Conservation (phyloP, 2,329 filamentous ascomycete species). For the Colletotrichum cereale region DNA sequence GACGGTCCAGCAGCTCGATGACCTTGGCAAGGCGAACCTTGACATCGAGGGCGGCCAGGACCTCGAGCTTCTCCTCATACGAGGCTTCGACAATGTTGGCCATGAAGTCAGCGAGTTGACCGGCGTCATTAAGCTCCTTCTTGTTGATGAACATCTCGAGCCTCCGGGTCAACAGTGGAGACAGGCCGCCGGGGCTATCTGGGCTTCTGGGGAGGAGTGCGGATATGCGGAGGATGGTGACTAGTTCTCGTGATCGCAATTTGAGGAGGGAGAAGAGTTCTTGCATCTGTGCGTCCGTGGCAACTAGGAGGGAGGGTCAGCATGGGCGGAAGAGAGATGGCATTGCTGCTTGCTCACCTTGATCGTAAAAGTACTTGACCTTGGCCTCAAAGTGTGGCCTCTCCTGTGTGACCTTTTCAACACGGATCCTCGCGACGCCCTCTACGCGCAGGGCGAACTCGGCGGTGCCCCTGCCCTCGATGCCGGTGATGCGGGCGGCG, state of each 20-base stretch:
- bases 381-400: slow-evolving; percentile 89
- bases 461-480: slow-evolving; percentile 79
- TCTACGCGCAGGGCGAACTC: slow-evolving; percentile 90
- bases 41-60: slow-evolving; percentile 84
- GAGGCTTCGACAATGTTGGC: slow-evolving; percentile 89
- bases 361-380: slow-evolving; percentile 78
- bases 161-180: slow-evolving; percentile 86
- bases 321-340: neutral
- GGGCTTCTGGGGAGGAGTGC: slow-evolving; percentile 79
- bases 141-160: slow-evolving; percentile 89
- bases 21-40: slow-evolving; percentile 84
- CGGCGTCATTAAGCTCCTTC: slow-evolving; percentile 86
- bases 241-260: slow-evolving; percentile 85
- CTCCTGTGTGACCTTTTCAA: slow-evolving; percentile 82
- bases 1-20: slow-evolving; percentile 84
- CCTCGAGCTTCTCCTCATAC: slow-evolving; percentile 90
- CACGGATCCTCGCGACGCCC: slow-evolving; percentile 80
- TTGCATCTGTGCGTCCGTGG: slow-evolving; percentile 70
- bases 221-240: slow-evolving; percentile 86
- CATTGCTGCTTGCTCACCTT: slow-evolving; percentile 62
- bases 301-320: slow-evolving; percentile 33
- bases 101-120: slow-evolving; percentile 94
- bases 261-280: slow-evolving; percentile 85
- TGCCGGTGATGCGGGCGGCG: slow-evolving; percentile 81
- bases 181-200: slow-evolving; percentile 71